Evolutionary conservation across 164 flowering plant genomes (phyloP).

Genomic region (Annona squamosa): DNA sequence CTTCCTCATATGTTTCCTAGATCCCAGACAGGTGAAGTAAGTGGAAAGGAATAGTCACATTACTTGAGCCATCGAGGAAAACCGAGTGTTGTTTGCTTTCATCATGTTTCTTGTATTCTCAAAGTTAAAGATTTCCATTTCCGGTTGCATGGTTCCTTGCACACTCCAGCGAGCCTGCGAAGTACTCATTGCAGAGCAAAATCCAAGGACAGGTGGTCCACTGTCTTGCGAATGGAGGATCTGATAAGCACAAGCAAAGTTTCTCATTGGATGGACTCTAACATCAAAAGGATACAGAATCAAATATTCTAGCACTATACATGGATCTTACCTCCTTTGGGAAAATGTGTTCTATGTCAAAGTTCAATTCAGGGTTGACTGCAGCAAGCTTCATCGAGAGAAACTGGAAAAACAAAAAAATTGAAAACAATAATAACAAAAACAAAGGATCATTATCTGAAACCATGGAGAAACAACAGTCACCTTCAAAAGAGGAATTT

Average conservation of each 20-base stretch:
- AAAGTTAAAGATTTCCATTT: conserved; percentile 9
- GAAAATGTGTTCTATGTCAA: conserved; percentile 59
- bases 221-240: conserved; percentile 45
- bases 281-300: neutral
- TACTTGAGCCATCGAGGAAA: conserved; percentile 57
- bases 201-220: conserved; percentile 36
- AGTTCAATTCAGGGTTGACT: conserved; percentile 74
- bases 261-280: neutral
- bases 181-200: conserved; percentile 35
- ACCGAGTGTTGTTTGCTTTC: conserved; percentile 28
- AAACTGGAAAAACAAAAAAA: conserved; percentile 44
- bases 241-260: conserved; percentile 22
- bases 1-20: neutral
- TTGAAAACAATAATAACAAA: neutral
- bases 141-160: conserved; percentile 31
- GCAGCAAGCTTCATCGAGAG: conserved; percentile 94
- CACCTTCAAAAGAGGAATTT: conserved; percentile 1
- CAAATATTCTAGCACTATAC: neutral
- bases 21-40: neutral
- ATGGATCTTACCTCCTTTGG: conserved; percentile 67
- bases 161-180: conserved; percentile 34
- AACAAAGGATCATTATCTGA: neutral
- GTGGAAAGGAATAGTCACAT: neutral
- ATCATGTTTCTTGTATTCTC: conserved; percentile 14
- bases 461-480: neutral